Evolutionary conservation across 2,329 filamentous ascomycete genomes (phyloP).

Genomic region (Exophiala dermatitidis): DNA sequence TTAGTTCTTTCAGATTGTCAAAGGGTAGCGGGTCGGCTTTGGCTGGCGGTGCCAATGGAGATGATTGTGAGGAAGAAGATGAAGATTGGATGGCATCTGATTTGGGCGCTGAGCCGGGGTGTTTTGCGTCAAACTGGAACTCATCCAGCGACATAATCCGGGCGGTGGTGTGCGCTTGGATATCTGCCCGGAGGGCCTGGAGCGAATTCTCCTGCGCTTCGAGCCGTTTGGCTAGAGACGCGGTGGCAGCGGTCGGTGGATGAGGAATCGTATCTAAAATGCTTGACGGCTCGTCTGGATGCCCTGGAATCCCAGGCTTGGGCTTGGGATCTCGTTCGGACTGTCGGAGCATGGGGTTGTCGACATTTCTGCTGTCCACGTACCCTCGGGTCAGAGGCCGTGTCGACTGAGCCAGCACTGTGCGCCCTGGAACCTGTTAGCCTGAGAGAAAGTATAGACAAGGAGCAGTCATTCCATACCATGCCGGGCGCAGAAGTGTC

Average conservation of each 20-base stretch:
- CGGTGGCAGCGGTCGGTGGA: conserved; percentile 12
- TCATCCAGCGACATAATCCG: conserved; percentile 6
- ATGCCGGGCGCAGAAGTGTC: conserved; percentile 26
- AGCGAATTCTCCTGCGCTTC: conserved; percentile 15
- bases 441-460: background rate
- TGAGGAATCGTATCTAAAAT: conserved; percentile 20
- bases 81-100: background rate
- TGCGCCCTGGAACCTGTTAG: conserved; percentile 21
- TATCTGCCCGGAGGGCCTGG: conserved; percentile 14
- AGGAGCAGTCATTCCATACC: conserved; percentile 13
- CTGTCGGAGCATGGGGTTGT: conserved; percentile 17
- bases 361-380: conserved; percentile 15
- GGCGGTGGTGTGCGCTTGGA: conserved; percentile 18
- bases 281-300: conserved; percentile 25
- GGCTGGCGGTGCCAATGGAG: background rate
- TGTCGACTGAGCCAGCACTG: conserved; percentile 22
- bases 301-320: conserved; percentile 13
- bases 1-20: conserved; percentile 9
- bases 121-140: background rate
- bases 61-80: background rate
- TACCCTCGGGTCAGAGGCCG: conserved; percentile 11
- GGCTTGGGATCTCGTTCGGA: conserved; percentile 20
- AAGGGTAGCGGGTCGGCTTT: conserved; percentile 4
- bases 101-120: background rate
- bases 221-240: conserved; percentile 7